Percentiles rank a stretch among this genome's conserved stretches.
These are phyloP conservation scores for Polyrhizophydium stewartii DNA, from an alignment of 371 early-diverging fungal genomes.

Conservation along the genomic window DNA sequence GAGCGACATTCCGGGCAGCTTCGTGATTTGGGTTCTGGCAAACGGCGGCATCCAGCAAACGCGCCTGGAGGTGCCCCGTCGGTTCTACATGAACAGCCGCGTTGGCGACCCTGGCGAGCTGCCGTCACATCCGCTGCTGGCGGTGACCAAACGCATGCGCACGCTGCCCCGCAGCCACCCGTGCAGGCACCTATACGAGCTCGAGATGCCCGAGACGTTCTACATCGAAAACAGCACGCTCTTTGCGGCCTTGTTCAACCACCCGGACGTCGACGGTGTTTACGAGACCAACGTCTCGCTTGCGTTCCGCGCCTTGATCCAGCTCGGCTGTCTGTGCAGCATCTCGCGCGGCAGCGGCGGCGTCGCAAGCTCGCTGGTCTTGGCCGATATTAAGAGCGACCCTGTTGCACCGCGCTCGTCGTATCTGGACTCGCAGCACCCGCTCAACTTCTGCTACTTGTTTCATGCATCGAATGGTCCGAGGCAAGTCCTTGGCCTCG, in stretches of 20 bases:
- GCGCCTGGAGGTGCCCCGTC: slow-evolving; percentile 73
- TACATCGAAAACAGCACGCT: slow-evolving; percentile 67
- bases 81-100: slow-evolving; percentile 79
- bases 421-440: not conserved
- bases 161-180: slow-evolving; percentile 67
- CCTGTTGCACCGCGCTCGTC: not conserved
- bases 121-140: not conserved
- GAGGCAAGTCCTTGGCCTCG: slow-evolving; percentile 72
- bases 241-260: slow-evolving; percentile 74
- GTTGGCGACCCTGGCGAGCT: slow-evolving; percentile 45
- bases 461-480: slow-evolving; percentile 64
- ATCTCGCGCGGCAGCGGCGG: not conserved
- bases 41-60: slow-evolving; percentile 65
- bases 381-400: slow-evolving; percentile 1
- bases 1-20: slow-evolving; percentile 78
- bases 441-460: slow-evolving; percentile 60
- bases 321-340: slow-evolving; percentile 37
- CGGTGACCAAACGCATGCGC: slow-evolving; percentile 4
- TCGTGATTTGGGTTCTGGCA: slow-evolving; percentile 76
- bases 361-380: not conserved
- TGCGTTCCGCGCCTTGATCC: slow-evolving; percentile 71
- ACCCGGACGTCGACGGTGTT: slow-evolving; percentile 86
- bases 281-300: slow-evolving; percentile 88
- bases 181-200: slow-evolving; percentile 65
- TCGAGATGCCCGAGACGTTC: slow-evolving; percentile 72